Conservation (phyloP, 2,329 filamentous ascomycete genomes). For the Cladobotryum mycophilum region DNA sequence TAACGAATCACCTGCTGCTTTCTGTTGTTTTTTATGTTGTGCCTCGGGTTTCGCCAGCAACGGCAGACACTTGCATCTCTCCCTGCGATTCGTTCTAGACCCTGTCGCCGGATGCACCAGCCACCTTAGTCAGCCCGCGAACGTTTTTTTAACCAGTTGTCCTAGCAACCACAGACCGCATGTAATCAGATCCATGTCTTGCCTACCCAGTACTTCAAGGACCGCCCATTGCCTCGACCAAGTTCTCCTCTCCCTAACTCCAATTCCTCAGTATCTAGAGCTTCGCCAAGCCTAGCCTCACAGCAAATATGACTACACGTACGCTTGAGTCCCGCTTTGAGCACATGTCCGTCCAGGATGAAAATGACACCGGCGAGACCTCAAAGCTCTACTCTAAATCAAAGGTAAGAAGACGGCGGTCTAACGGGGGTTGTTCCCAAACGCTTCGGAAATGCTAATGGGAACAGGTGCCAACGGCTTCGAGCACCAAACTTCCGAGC, state of each 20-base stretch:
- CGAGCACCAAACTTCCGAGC: slow-evolving; percentile 60
- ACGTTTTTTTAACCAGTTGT: not conserved
- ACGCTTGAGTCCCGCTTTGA: slow-evolving; percentile 83
- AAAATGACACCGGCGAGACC: slow-evolving; percentile 61
- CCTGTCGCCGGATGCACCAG: not conserved
- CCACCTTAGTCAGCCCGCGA: not conserved
- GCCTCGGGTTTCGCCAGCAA: not conserved
- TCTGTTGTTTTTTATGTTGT: no score
- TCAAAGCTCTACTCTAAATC: slow-evolving; percentile 58
- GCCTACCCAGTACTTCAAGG: not conserved
- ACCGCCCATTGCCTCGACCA: not conserved
- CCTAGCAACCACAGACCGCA: slow-evolving; percentile 9
- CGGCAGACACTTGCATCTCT: not conserved
- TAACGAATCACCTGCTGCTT: no score
- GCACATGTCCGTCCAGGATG: slow-evolving; percentile 82
- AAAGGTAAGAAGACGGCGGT: slow-evolving; percentile 55
- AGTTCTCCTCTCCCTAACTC: not conserved
- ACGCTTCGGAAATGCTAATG: not conserved
- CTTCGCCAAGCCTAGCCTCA: not conserved
- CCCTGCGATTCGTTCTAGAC: no score
- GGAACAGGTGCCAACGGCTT: slow-evolving; percentile 16
- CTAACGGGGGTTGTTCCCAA: not conserved
- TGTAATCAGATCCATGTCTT: not conserved
- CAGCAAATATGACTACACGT: slow-evolving; percentile 60
- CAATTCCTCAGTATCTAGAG: not conserved